Base-by-base conservation (phyloP, 78 protist species). In the Dictyostelium firmibasis region DNA sequence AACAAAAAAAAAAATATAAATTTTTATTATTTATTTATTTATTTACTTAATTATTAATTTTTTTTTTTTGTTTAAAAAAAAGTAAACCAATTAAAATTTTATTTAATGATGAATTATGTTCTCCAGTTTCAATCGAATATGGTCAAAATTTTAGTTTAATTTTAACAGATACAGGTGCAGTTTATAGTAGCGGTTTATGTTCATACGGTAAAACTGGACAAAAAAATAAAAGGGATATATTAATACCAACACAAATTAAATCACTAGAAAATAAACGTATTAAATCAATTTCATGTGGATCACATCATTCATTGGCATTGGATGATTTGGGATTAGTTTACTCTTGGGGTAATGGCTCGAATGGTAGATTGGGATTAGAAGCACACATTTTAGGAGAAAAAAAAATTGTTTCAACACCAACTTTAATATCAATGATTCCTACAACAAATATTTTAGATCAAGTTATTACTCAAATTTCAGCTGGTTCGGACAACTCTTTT, bases 101-200 rank as follows among this genome's bases (percentile, higher is more conserved):
- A 5, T 89, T 89, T 47, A 89, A 89, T 33, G 86, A 89, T 70
- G 14, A 35, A 25, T 57, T 64, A 43, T 75, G 31, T 14, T 11
- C 77, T 2, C 72, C 82, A n/a, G 70, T 79, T n/a, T 35, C 38
- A 29, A 70, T 81, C 23, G 23, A 50, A 44, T 89, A 64, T 47
- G 94, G 94, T 23, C 60, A 38, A 16, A 89, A 81, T 38, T 89
- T 89, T 81, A 43, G 70, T 14, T 25, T 89, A 64, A 33, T 64
- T 25, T 33, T 89, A 35, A 89, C 87, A 8, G 94, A 89, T 70
- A 89, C 94, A 11, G 94, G 94, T 25, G 5, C 18, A 20, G 70
- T 89, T 3, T 89, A 89, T n/a, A 44, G 76, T n/a, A 33, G 11
- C n/a, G 84, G 84, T 29, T 16, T 57, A 20, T 82, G 33, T 33